These are phyloP conservation scores for Papilionanthe hybrid DNA, from an alignment of 116 monocot species.

Conservation along the genomic window DNA sequence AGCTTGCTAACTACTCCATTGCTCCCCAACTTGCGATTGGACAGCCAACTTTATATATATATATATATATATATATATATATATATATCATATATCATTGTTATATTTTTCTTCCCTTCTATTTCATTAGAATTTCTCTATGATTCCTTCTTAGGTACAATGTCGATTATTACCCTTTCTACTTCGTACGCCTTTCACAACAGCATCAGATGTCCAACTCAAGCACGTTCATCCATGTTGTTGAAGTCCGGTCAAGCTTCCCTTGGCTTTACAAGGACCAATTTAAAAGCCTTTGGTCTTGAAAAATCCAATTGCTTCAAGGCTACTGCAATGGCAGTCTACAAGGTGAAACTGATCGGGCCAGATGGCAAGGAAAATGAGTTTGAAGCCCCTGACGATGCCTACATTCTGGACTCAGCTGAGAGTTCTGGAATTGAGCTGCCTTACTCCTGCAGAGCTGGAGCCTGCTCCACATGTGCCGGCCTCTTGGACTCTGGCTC, in stretches of 20 bases:
- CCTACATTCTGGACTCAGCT: conserved; percentile 71
- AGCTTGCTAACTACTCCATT: too few relatives aligned
- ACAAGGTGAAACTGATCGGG: conserved; percentile 73
- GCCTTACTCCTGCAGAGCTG: conserved; percentile 79
- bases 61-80: too few relatives aligned
- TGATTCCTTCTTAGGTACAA: too few relatives aligned
- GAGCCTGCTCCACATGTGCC: conserved; percentile 88
- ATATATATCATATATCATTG: too few relatives aligned
- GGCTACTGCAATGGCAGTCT: conserved; percentile 35
- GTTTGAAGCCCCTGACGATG: conserved; percentile 73
- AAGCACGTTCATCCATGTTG: not conserved
- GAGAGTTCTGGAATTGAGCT: conserved; percentile 66
- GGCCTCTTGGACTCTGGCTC: conserved; percentile 51
- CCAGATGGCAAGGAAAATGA: conserved; percentile 61
- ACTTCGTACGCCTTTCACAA: too few relatives aligned
- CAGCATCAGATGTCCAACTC: too few relatives aligned
- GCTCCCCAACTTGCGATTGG: too few relatives aligned
- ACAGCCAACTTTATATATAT: too few relatives aligned
- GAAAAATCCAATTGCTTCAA: conserved; percentile 29
- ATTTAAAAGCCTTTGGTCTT: conserved; percentile 29
- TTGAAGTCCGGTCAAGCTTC: conserved; percentile 11
- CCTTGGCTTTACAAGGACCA: conserved; percentile 15
- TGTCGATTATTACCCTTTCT: too few relatives aligned
- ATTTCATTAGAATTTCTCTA: too few relatives aligned
- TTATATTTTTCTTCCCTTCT: too few relatives aligned